Percentiles rank a stretch among this genome's conserved stretches.
Evolutionary conservation across 257 asterid species (phyloP).

Genomic region (Catharanthus roseus): DNA sequence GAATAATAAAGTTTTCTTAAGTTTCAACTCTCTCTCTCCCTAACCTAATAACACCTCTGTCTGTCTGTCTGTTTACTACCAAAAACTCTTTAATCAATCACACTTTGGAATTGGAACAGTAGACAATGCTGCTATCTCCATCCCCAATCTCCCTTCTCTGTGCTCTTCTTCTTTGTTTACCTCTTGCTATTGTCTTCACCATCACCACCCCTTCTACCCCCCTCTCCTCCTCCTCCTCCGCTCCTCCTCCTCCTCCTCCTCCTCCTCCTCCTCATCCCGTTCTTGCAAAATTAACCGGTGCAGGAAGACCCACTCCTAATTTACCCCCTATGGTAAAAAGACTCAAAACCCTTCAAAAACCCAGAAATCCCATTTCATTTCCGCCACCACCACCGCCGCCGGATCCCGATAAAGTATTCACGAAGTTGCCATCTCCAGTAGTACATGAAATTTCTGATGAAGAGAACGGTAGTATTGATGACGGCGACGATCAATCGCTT

Average conservation of each 20-base stretch:
- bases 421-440: not conserved
- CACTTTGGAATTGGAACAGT: too few species aligned
- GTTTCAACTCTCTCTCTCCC: too few species aligned
- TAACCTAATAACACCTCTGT: too few species aligned
- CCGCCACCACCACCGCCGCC: conserved; percentile 6
- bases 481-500: conserved; percentile 26
- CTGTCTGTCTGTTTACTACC: too few species aligned
- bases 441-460: not conserved
- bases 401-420: too few species aligned
- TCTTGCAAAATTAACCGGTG: not conserved
- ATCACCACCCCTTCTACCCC: conserved; percentile 38
- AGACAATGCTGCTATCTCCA: conserved; percentile 37
- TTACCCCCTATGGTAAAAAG: conserved; percentile 8
- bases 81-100: too few species aligned
- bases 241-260: not conserved
- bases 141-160: conserved; percentile 64
- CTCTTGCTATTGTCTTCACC: conserved; percentile 68
- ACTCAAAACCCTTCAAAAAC: conserved; percentile 4
- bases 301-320: not conserved
- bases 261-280: not conserved
- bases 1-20: too few species aligned
- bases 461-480: not conserved
- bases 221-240: conserved; percentile 13
- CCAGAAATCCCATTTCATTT: conserved; percentile 3
- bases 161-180: conserved; percentile 64